Percentiles rank a stretch among this genome's conserved stretches.
Evolutionary conservation across 148 eudicot genomes (phyloP).

Genomic region (Selenicereus undatus): DNA sequence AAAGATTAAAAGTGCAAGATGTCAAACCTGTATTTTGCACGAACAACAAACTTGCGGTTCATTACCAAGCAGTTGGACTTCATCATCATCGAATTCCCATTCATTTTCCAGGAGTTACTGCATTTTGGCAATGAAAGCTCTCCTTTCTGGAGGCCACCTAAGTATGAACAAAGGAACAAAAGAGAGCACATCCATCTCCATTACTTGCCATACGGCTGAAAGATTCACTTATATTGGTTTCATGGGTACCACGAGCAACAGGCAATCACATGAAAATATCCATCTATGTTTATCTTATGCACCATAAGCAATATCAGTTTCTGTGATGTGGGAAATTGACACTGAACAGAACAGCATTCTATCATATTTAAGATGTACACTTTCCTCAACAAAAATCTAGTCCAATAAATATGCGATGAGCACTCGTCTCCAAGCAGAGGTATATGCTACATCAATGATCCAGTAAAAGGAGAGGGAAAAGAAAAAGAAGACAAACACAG

Average conservation of each 20-base stretch:
- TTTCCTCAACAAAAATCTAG: not conserved
- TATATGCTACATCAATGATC: not conserved
- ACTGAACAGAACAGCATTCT: not conserved
- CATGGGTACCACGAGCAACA: not conserved
- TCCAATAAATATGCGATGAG: not conserved
- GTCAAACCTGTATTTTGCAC: slow-evolving; percentile 48
- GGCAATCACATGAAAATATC: not conserved
- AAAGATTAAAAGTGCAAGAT: not conserved
- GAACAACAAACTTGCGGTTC: slow-evolving; percentile 32
- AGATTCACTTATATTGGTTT: not conserved
- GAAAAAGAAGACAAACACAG: not conserved
- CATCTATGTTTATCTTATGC: too few relatives aligned
- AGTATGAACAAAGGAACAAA: not conserved
- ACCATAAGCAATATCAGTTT: not conserved
- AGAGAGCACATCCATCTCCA: not conserved
- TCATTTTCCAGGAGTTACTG: slow-evolving; percentile 27
- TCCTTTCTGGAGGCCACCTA: slow-evolving; percentile 48
- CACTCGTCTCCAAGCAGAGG: not conserved
- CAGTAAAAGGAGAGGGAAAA: not conserved
- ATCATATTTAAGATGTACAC: not conserved
- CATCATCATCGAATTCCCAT: slow-evolving; percentile 25
- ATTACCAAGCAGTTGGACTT: slow-evolving; percentile 31
- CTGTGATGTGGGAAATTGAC: not conserved
- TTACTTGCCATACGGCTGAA: too few relatives aligned
- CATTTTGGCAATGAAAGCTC: slow-evolving; percentile 33